A percentile compares a stretch with the other conserved stretches of the same genome.
Evolutionary conservation across 331 rosid species (phyloP).

Genomic region (Acacia pycnantha): DNA sequence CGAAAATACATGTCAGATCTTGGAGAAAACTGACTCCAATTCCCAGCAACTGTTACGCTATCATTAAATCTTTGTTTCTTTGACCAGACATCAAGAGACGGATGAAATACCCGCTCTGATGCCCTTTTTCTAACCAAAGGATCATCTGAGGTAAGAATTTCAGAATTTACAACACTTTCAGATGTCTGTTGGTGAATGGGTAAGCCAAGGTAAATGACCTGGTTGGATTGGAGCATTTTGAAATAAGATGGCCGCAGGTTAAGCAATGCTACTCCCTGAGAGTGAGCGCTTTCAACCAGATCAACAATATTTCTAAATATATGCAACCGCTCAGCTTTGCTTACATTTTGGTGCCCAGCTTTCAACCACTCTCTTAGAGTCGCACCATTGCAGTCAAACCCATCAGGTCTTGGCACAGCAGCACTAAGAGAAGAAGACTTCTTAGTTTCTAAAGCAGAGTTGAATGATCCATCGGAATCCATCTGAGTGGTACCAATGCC

Average conservation of each 20-base stretch:
- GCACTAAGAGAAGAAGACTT: conserved; percentile 29
- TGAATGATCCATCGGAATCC: conserved; percentile 33
- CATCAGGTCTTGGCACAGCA: conserved; percentile 25
- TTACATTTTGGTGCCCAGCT: conserved; percentile 35
- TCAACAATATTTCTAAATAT: conserved; percentile 66
- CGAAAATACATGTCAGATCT: conserved; percentile 32
- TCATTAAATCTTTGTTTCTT: conserved; percentile 55
- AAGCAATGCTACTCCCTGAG: conserved; percentile 60
- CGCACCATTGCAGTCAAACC: conserved; percentile 47
- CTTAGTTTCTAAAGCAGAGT: conserved; percentile 33
- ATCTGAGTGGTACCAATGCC: conserved; percentile 33
- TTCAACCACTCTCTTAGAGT: conserved; percentile 80
- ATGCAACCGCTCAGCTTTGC: conserved; percentile 54
- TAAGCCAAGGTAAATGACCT: conserved; percentile 58
- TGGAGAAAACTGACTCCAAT: conserved; percentile 44
- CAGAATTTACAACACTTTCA: conserved; percentile 38
- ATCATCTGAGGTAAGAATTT: conserved; percentile 38
- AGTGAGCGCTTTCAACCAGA: conserved; percentile 57
- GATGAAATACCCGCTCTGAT: conserved; percentile 42
- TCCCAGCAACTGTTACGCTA: conserved; percentile 34
- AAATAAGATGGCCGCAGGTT: conserved; percentile 64
- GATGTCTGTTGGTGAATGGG: conserved; percentile 36
- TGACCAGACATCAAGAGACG: conserved; percentile 35
- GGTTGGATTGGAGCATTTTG: conserved; percentile 52
- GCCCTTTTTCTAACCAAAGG: conserved; percentile 45